A percentile compares a stretch with the other conserved stretches of the same genome.
Evolutionary conservation across 169 alveolate species (phyloP).

Genomic region (Plasmodium relictum): DNA sequence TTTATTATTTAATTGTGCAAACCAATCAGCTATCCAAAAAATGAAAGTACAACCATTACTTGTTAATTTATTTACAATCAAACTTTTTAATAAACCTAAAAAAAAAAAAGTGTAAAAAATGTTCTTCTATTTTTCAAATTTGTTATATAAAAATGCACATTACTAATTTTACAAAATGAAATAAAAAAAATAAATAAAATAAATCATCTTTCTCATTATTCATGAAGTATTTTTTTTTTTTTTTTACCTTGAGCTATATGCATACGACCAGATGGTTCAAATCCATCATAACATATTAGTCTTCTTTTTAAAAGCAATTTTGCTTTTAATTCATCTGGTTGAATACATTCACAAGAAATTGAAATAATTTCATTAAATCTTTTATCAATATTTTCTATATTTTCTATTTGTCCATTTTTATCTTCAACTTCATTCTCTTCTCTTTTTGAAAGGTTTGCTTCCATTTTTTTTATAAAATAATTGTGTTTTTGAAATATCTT

Average conservation of each 20-base stretch:
- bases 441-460: conserved; percentile 8
- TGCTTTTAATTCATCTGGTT: conserved; percentile 79
- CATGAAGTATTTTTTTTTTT: conserved; percentile 7
- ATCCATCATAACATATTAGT: conserved; percentile 98
- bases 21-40: conserved; percentile 99
- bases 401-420: conserved; percentile 30
- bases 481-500: conserved; percentile 12
- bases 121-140: too few species aligned
- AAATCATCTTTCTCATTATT: neutral
- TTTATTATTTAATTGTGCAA: conserved; percentile 98
- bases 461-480: conserved; percentile 26
- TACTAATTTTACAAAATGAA: neutral
- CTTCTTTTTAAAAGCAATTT: conserved; percentile 30
- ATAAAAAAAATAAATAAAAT: neutral
- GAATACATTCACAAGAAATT: conserved; percentile 89
- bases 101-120: neutral
- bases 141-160: too few species aligned
- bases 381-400: conserved; percentile 78
- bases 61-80: conserved; percentile 95
- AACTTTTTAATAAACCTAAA: conserved; percentile 82
- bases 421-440: conserved; percentile 26
- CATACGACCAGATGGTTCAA: conserved; percentile 99
- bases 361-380: conserved; percentile 80
- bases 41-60: conserved; percentile 97
- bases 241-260: conserved; percentile 98